Conservation (phyloP, 805 yeast genomes). For the Priceomyces fermenticarens region DNA sequence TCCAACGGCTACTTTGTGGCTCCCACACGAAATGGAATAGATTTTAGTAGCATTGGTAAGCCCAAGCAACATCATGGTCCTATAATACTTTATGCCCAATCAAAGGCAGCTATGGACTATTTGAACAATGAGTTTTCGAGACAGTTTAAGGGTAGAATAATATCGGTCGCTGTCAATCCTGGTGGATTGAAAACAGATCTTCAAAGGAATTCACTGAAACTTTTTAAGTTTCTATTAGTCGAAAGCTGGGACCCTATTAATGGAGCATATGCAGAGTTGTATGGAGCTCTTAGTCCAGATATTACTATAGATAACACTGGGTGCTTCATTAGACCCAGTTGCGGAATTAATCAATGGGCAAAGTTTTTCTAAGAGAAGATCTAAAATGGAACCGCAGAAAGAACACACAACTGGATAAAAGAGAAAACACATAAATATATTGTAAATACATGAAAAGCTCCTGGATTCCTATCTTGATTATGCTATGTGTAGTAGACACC, state of each 20-base stretch:
- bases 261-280: constrained; percentile 46
- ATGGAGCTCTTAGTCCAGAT: constrained; percentile 39
- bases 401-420: neutral
- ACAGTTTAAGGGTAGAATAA: constrained; percentile 29
- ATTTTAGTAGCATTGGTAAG: constrained; percentile 28
- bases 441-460: too few relatives aligned
- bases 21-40: constrained; percentile 24
- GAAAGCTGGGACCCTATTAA: constrained; percentile 22
- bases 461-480: too few relatives aligned
- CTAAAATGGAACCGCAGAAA: neutral
- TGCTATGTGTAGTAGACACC: too few relatives aligned
- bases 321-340: neutral
- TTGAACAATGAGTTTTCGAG: constrained; percentile 26
- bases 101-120: constrained; percentile 35
- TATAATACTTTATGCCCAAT: constrained; percentile 33
- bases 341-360: neutral
- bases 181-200: constrained; percentile 37
- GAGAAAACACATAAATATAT: too few relatives aligned
- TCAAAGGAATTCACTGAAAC: constrained; percentile 17
- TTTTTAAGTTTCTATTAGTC: constrained; percentile 15
- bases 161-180: constrained; percentile 39
- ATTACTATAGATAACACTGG: constrained; percentile 30
- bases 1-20: constrained; percentile 28
- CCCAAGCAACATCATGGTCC: constrained; percentile 9
- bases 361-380: neutral